Conservation (phyloP, 2,329 filamentous ascomycete genomes). For the Coleophoma crateriformis region DNA sequence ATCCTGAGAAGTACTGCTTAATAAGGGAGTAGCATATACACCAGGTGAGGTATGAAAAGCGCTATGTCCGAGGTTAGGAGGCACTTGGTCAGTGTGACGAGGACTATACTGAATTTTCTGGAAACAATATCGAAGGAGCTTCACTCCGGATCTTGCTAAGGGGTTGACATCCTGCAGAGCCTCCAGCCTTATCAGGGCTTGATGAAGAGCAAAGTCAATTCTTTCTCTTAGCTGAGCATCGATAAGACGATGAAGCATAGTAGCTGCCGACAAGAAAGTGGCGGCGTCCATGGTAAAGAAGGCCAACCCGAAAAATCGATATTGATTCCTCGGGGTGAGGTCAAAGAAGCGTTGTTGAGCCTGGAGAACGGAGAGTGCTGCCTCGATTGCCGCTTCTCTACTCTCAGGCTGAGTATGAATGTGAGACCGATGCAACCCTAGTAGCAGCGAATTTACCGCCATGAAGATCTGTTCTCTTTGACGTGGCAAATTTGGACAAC, state of each 20-base stretch:
- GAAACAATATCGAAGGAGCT: not conserved
- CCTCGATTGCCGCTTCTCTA: not conserved
- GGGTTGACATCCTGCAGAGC: not conserved
- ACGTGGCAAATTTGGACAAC: not conserved
- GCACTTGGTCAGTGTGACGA: not conserved
- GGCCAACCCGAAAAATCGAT: not conserved
- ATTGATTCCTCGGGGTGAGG: not conserved
- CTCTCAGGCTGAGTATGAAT: not conserved
- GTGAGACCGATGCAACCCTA: conserved; percentile 1
- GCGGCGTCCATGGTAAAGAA: conserved; percentile 3
- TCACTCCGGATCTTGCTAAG: not conserved
- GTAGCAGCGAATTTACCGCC: not conserved
- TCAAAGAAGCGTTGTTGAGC: conserved; percentile 2
- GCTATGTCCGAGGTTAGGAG: not conserved
- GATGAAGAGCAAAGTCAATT: not conserved
- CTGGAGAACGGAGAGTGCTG: not conserved
- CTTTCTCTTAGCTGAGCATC: not conserved
- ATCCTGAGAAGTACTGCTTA: not conserved
- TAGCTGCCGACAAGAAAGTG: not conserved
- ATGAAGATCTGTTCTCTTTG: not conserved
- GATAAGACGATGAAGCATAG: not conserved
- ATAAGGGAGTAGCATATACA: not conserved
- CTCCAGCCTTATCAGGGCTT: not conserved
- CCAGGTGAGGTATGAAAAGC: not conserved
- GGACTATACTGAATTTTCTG: not conserved